Base-by-base conservation (phyloP, 2,329 filamentous ascomycete genomes). In the Hymenoscyphus infarciens region DNA sequence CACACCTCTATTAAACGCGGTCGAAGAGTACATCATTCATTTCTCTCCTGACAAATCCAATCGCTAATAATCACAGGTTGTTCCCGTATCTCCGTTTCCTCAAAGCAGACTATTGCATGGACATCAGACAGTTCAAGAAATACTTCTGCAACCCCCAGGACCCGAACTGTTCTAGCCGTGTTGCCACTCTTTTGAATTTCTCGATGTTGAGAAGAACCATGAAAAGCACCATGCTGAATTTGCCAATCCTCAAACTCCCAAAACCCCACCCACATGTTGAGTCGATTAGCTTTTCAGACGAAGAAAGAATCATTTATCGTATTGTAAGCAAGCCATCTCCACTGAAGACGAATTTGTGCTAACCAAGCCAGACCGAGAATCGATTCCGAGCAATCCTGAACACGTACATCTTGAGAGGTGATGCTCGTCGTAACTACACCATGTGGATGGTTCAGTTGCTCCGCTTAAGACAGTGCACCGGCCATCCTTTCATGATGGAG, bases 121-220 rank as follows among this genome's bases (percentile, higher is more conserved):
- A 71, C 60, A 68, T 64, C 63, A 45, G 60, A n/a, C 68, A 63
- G 2, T 74, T 74, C 39, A 67, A 70, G 22, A 68, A 66, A 53
- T 68, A 70, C 52, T 74, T 73, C 56, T 73, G 72, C 49, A 68
- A 74, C 57, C 66, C 70, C 1, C 55, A 70, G 5, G 61, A 64
- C 5, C 54, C 64, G 0, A 66, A 68, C 6, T 67, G 64, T 45
- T 63, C 66, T 11, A 60, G 35, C n/a, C 67, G 72, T 11, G 68
- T 74, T 38, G 13, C 54, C 2, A 66, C 67, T 4, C 53, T 73
- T 2, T 64, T 74, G 5, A 64, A 60, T 22, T 70, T 68, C 42
- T 79, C 83, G 60, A 83, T 87, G 79, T 77, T 83, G 67, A 77
- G 84, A 5, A 77, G 83, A 5, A 86, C 83, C 0, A 83, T 86